Conservation (phyloP, 129 eudicot species). For the Glebionis coronaria region DNA sequence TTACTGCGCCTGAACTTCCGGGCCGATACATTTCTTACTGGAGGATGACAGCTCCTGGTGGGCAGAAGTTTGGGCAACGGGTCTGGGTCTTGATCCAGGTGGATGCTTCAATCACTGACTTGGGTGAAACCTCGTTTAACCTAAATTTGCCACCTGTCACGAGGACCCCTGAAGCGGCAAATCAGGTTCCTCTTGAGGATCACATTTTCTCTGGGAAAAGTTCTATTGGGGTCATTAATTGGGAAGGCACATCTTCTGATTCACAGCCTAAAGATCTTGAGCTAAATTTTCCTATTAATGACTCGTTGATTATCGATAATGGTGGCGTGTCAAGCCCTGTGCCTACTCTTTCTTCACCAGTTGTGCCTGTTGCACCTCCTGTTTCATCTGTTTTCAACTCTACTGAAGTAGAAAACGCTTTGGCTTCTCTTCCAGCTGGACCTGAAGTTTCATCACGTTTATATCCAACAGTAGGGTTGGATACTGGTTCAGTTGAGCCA, state of each 20-base stretch:
- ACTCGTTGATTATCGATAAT: conserved; percentile 45
- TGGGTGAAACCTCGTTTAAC: conserved; percentile 36
- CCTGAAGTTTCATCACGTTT: conserved; percentile 22
- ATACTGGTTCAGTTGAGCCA: conserved; percentile 17
- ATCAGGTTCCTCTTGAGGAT: conserved; percentile 24
- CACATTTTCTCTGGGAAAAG: conserved; percentile 24
- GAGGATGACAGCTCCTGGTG: conserved; percentile 87
- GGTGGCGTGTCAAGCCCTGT: conserved; percentile 16
- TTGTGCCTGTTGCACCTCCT: conserved; percentile 1
- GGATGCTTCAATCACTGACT: conserved; percentile 56
- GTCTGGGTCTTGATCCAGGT: conserved; percentile 98
- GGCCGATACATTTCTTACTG: conserved; percentile 89
- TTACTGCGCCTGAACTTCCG: conserved; percentile 63
- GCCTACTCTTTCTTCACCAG: conserved; percentile 11
- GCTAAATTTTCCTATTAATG: conserved; percentile 65
- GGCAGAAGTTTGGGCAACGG: conserved; percentile 92
- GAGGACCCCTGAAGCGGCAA: conserved; percentile 28
- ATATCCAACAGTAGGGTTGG: conserved; percentile 20
- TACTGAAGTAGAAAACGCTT: conserved; percentile 15
- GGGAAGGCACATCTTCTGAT: conserved; percentile 27
- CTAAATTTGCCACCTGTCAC: conserved; percentile 65
- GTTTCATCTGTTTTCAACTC: conserved; percentile 3
- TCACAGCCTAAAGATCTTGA: conserved; percentile 42
- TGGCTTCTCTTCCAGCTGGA: conserved; percentile 16
- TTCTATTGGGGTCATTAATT: conserved; percentile 20